These are phyloP conservation scores for Puccinia horiana DNA, from an alignment of 1,284 basidiomycete species.

Conservation along the genomic window DNA sequence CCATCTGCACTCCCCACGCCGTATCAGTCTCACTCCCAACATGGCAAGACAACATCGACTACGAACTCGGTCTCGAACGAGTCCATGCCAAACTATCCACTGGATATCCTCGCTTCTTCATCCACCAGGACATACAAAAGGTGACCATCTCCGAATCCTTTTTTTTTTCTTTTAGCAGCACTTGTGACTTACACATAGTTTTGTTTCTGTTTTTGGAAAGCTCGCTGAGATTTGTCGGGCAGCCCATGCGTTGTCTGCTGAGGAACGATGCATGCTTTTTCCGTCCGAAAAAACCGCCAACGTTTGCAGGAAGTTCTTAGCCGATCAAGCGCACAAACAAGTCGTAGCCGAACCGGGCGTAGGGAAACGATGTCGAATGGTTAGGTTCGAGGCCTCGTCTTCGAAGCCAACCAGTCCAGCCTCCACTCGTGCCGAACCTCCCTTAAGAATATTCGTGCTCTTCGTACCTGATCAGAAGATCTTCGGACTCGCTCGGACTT, in stretches of 20 bases:
- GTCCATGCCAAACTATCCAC: conserved; percentile 80
- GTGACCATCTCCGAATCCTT: conserved; percentile 60
- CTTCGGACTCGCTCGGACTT: conserved; percentile 76
- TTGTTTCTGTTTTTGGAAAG: conserved; percentile 5
- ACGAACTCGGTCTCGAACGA: conserved; percentile 86
- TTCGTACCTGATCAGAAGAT: conserved; percentile 61
- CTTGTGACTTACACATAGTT: no score
- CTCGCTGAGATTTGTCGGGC: conserved; percentile 44
- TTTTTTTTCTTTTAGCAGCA: conserved; percentile 32
- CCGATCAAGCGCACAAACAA: conserved; percentile 62
- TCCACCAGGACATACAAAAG: conserved; percentile 83
- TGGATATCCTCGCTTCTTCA: conserved; percentile 97
- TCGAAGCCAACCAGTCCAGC: conserved; percentile 53
- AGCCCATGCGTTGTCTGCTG: conserved; percentile 43
- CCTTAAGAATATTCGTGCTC: conserved; percentile 72
- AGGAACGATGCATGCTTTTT: conserved; percentile 72
- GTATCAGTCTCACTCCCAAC: conserved; percentile 95
- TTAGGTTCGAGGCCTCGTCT: conserved; percentile 52
- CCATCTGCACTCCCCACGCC: conserved; percentile 67
- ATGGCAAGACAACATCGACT: conserved; percentile 90
- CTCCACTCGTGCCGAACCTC: conserved; percentile 53
- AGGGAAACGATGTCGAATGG: conserved; percentile 69
- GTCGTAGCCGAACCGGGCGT: conserved; percentile 62
- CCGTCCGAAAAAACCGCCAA: conserved; percentile 73
- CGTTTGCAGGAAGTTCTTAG: conserved; percentile 74